phyloP scores from a whole-genome alignment of 2,329 filamentous ascomycete species.

The Alternaria alternata region DNA sequence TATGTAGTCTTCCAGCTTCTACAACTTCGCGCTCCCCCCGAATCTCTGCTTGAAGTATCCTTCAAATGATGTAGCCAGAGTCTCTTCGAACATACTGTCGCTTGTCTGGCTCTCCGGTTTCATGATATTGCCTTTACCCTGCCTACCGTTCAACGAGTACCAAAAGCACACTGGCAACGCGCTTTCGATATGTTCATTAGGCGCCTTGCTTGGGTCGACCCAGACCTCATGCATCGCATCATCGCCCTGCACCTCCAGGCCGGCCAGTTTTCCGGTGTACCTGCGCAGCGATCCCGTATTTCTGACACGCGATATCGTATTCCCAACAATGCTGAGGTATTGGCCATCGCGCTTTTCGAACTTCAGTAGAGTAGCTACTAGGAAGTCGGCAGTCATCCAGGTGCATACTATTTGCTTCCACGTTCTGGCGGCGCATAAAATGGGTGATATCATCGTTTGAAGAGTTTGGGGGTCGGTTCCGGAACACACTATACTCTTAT shows the following conservation, averaged over 20 bases:
- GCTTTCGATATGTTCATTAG: background rate
- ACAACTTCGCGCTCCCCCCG: background rate
- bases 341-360: slow-evolving; percentile 32
- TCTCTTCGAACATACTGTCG: background rate
- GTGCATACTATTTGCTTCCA: slow-evolving; percentile 33
- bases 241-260: background rate
- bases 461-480: slow-evolving; percentile 26
- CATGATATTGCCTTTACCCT: slow-evolving; percentile 13
- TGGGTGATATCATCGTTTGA: slow-evolving; percentile 30
- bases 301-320: slow-evolving; percentile 31
- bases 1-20: background rate
- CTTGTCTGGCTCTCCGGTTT: background rate
- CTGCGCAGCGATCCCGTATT: slow-evolving; percentile 13
- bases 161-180: slow-evolving; percentile 15
- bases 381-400: slow-evolving; percentile 34
- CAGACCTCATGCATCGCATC: background rate
- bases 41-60: background rate
- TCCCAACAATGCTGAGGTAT: slow-evolving; percentile 33
- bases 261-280: background rate
- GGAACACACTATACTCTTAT: slow-evolving; percentile 38
- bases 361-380: slow-evolving; percentile 33
- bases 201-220: background rate
- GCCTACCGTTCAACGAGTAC: slow-evolving; percentile 17
- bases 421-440: slow-evolving; percentile 32
- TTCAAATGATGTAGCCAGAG: background rate